Evolutionary conservation across 441 rosid species (phyloP).

Genomic region (Biscutella auriculata): DNA sequence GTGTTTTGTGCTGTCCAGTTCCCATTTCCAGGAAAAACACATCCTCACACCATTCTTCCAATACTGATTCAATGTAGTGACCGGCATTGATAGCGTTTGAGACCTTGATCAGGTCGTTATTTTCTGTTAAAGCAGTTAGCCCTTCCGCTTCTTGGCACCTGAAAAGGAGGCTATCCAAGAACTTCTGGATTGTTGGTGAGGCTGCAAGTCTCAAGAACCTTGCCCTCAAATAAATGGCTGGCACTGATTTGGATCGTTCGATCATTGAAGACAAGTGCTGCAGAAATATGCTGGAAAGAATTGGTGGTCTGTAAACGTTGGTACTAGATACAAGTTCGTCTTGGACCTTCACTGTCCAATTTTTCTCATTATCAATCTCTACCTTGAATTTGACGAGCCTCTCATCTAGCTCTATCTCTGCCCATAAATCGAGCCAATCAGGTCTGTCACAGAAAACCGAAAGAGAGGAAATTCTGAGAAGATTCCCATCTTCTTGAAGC

Average conservation of each 20-base stretch:
- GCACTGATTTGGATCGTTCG: slow-evolving; percentile 62
- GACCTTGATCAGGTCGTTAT: slow-evolving; percentile 68
- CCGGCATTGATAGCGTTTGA: slow-evolving; percentile 58
- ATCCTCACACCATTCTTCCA: slow-evolving; percentile 79
- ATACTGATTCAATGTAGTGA: slow-evolving; percentile 48
- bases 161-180: slow-evolving; percentile 51
- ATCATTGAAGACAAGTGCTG: slow-evolving; percentile 41
- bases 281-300: slow-evolving; percentile 42
- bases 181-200: slow-evolving; percentile 38
- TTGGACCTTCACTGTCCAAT: slow-evolving; percentile 62
- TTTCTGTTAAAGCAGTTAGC: slow-evolving; percentile 72
- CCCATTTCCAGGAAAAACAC: slow-evolving; percentile 75
- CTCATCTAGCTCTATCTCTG: slow-evolving; percentile 66
- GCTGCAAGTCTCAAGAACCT: slow-evolving; percentile 65
- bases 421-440: slow-evolving; percentile 90
- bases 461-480: slow-evolving; percentile 58
- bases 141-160: slow-evolving; percentile 97
- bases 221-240: slow-evolving; percentile 42
- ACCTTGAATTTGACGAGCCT: slow-evolving; percentile 45
- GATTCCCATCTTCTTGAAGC: slow-evolving; percentile 55
- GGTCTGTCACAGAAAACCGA: slow-evolving; percentile 79
- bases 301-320: slow-evolving; percentile 59
- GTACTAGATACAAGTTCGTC: slow-evolving; percentile 41
- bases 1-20: slow-evolving; percentile 26
- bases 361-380: slow-evolving; percentile 46